Evolutionary conservation across 495 filamentous ascomycete genomes (phyloP), one percentile per base, ranked within the genome.

Genomic region (Neurospora sp.): DNA sequence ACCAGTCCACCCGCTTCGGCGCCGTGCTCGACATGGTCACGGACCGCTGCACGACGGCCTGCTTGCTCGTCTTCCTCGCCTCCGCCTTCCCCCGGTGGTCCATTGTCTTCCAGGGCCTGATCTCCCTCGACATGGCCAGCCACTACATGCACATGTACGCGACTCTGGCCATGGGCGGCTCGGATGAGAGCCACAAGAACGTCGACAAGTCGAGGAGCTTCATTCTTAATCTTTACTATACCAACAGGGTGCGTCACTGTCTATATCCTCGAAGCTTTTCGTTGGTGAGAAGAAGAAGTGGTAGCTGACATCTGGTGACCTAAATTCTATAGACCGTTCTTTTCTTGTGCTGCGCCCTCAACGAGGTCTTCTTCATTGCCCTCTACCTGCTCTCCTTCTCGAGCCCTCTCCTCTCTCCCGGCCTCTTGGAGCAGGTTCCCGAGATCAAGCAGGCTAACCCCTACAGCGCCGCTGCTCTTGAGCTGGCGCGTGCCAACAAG

Each of bases 141-240:
- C 96, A 99, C 82, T 99, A 98, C 83, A 92, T 98, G 86, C 96
- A 99, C 84, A 98, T 99, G 94, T 98, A 94, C 81, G 94, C 94
- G 12, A 97, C 93, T 18, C 80, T 94, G 72, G 88, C 88, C 77
- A 94, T 96, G 92, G 93, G 90, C 41, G 93, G 92, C 23, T 82
- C 85, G 71, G 88, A 87, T 54, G 87, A 90, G 80, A 96, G 93
- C 79, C 96, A 99, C 83, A 99, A 99, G 91, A 96, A 92, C 76
- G 90, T 99, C 39, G 93, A 96, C 76, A 89, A 91, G 80, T 87
- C 86, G 23, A 83, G 92, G 73, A 92, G 89, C 79, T 92, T 90
- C 87, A 84, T 98, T 54, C 84, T 99, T 77, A 97, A 97, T 79
- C 85, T 94, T 66, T 98, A 98, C 86, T 99, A 99, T 83, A 92